Conservation (phyloP, 2,329 filamentous ascomycete genomes). For the Zasmidium cellare region DNA sequence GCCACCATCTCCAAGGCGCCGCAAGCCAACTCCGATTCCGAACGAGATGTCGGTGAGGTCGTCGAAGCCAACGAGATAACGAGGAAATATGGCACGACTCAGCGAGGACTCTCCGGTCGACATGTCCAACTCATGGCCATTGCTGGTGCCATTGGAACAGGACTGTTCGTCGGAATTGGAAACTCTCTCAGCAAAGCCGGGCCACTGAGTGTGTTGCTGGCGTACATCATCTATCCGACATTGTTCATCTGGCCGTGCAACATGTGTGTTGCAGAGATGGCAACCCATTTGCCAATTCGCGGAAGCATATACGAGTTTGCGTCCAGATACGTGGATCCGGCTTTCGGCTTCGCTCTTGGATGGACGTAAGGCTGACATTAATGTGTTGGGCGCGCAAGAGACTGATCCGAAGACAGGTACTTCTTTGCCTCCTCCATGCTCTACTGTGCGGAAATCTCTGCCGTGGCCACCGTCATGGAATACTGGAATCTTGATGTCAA, state of each 20-base stretch:
- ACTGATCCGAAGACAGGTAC: slow-evolving; percentile 22
- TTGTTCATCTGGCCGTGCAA: slow-evolving; percentile 14
- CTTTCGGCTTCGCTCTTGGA: slow-evolving; percentile 40
- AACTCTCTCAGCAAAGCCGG: slow-evolving; percentile 29
- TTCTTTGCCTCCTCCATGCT: slow-evolving; percentile 50
- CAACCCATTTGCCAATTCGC: slow-evolving; percentile 13
- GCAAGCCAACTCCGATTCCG: background rate
- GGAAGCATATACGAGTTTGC: slow-evolving; percentile 13
- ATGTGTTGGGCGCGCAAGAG: background rate
- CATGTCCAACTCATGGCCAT: slow-evolving; percentile 15
- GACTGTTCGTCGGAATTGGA: slow-evolving; percentile 12
- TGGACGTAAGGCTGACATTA: slow-evolving; percentile 38
- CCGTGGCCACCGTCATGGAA: slow-evolving; percentile 62
- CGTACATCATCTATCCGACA: slow-evolving; percentile 18
- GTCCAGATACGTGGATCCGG: slow-evolving; percentile 21
- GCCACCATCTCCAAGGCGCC: background rate
- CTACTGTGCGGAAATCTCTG: slow-evolving; percentile 59
- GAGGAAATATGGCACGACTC: slow-evolving; percentile 8
- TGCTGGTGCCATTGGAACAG: slow-evolving; percentile 5
- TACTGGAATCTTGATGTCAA: slow-evolving; percentile 50
- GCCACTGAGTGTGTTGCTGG: slow-evolving; percentile 18
- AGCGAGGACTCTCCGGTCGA: slow-evolving; percentile 8
- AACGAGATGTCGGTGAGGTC: slow-evolving; percentile 1
- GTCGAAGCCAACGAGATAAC: slow-evolving; percentile 1
- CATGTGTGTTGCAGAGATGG: slow-evolving; percentile 19